Base-by-base conservation (phyloP, 2,329 filamentous ascomycete species). In the Phyllosticta paracitricarpa region DNA sequence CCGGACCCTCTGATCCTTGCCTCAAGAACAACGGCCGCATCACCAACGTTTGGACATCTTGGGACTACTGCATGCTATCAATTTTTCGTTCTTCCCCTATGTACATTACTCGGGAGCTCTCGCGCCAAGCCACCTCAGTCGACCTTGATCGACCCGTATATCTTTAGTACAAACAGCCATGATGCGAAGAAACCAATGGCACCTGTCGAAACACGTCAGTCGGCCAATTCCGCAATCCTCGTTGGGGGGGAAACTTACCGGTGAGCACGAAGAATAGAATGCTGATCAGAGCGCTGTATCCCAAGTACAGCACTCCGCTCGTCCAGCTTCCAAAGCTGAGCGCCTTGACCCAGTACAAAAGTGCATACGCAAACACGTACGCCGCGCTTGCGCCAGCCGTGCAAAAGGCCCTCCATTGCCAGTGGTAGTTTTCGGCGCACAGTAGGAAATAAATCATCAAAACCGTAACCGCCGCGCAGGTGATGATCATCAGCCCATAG, bases 101-200 rank as follows among this genome's bases (percentile, higher is more conserved):
- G 22, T 54, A 28, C 52, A 54, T 24, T 40, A 22, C 19, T 22
- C 19, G 19, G 19, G 19, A 22, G 19, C 19, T 22, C 19, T 22
- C 19, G 19, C 14, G 3, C 54, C 25, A 7, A 52, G 8, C 58
- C 7, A 7, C 22, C 10, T 76, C 75, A 99, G 73, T 99, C 94
- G 66, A 99, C 91, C 81, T 99, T 99, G 78, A 99, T 96, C n/a
- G 92, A 97, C 25, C 85, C 80, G 75, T 99, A 99, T 64, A 99
- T 99, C 74, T 89, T 93, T 67, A 89, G 85, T 59, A 96, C 88
- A 72, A 99, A 99, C 72, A 88, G 83, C 90, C 92, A 97, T 73
- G 91, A 95, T 8, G 94, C 86, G 68, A 97, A 91, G 79, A 94
- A 97, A 61, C 94, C 94, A 72, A 99, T 97, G 0, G 93, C 89